phyloP scores from a whole-genome alignment of 2,329 filamentous ascomycete species.

The Trichoderma koningiopsis region DNA sequence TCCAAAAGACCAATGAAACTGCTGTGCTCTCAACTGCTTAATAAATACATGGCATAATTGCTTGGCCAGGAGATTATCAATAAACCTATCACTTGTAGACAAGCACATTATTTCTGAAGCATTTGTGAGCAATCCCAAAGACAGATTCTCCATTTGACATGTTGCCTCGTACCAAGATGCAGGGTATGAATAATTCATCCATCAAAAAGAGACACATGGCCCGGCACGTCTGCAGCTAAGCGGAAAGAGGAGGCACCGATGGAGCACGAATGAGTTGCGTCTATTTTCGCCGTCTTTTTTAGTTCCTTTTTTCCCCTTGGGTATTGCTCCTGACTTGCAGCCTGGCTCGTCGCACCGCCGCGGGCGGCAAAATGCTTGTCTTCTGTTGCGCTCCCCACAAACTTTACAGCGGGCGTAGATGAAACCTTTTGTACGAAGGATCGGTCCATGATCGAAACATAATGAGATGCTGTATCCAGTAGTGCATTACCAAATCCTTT shows the following conservation, averaged over 20 bases:
- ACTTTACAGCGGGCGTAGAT: neutral
- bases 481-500: neutral
- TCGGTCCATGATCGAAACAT: neutral
- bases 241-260: neutral
- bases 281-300: neutral
- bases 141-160: neutral
- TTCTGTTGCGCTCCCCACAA: neutral
- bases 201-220: neutral
- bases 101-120: neutral
- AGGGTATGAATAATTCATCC: neutral
- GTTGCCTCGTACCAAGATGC: neutral
- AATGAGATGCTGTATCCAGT: neutral
- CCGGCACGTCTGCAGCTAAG: slow-evolving; percentile 15
- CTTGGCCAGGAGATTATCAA: neutral
- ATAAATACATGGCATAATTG: neutral
- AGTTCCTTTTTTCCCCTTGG: neutral
- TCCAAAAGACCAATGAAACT: neutral
- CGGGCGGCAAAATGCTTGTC: slow-evolving; percentile 15
- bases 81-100: neutral
- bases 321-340: neutral
- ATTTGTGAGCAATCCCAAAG: neutral
- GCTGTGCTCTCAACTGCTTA: neutral
- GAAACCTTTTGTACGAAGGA: neutral
- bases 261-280: neutral
- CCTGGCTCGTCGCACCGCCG: neutral